Conservation (phyloP, 805 yeast genomes). For the Lipomyces yamadae region DNA sequence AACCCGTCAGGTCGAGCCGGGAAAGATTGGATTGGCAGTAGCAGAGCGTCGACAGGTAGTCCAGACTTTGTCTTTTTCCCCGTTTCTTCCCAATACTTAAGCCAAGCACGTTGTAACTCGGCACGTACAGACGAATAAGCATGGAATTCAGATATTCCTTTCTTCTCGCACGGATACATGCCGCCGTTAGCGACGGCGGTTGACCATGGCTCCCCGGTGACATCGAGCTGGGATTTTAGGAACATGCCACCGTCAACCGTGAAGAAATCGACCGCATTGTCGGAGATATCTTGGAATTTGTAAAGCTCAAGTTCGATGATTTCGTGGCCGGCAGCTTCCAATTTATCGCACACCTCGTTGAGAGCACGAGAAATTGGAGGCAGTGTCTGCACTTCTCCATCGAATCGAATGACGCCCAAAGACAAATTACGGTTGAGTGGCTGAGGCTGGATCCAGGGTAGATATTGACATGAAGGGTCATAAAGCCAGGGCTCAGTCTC, state of each 20-base stretch:
- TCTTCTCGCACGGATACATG: conserved; percentile 34
- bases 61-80: conserved; percentile 33
- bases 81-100: conserved; percentile 32
- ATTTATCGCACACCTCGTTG: conserved; percentile 57
- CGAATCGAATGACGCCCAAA: conserved; percentile 42
- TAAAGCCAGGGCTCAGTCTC: conserved; percentile 50
- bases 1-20: conserved; percentile 36
- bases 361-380: conserved; percentile 63
- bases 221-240: conserved; percentile 25
- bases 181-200: conserved; percentile 33
- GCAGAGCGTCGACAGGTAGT: conserved; percentile 34
- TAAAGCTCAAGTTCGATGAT: conserved; percentile 49
- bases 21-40: conserved; percentile 36
- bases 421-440: conserved; percentile 31
- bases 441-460: conserved; percentile 57
- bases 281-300: conserved; percentile 32
- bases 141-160: conserved; percentile 31
- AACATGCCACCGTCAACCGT: conserved; percentile 35
- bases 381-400: conserved; percentile 54
- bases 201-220: conserved; percentile 37
- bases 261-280: conserved; percentile 35
- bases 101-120: conserved; percentile 34
- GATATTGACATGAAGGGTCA: conserved; percentile 53
- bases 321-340: conserved; percentile 62
- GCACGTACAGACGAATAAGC: conserved; percentile 35